Base-by-base conservation (phyloP, 2,329 filamentous ascomycete genomes). In the Colletotrichum agaves region DNA sequence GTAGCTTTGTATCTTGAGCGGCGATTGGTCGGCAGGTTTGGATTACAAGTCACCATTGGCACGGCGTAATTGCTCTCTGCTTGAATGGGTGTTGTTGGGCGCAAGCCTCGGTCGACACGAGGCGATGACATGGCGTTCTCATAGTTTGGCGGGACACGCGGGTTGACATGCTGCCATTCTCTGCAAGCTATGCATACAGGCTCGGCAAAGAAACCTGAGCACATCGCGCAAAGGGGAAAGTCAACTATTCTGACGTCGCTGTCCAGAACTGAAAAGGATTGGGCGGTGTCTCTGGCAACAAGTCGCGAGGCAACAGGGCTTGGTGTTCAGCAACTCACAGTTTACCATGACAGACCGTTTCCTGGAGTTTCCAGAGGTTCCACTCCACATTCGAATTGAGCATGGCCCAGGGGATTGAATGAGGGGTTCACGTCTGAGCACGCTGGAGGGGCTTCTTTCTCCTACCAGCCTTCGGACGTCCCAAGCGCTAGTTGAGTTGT, bases 401-500 rank as follows among this genome's bases (percentile, higher is more conserved):
- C 52, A 63, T 37, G 15, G n/a, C 23, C 59, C 21, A 23, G 53
- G 64, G 46, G 64, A 43, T 58, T 47, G 37, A 52, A 52, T 53
- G 46, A 64, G 60, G 63, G 61, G 52, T 46, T 58, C 15, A 27
- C 57, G 44, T 43, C 44, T 53, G 61, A 58, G 53, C 27, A 58
- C 60, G 64, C 61, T 67, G 39, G 64, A 64, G 53, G 64, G 10
- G 11, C 12, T 37, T 4, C 4, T 39, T 47, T 47, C 41, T 46
- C 31, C 27, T 59, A 33, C 47, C 61, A 59, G 46, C 64, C 61
- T 64, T 60, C 64, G 53, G 64, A 64, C 64, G 61, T 59, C 52
- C 52, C 37, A 64, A 64, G 46, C 64, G 46, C 60, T 55, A 59
- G 39, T 44, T 53, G 44, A 53, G 61, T 67, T 59, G 53, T 64